Evolutionary conservation across 2,329 filamentous ascomycete genomes (phyloP), one percentile per base, ranked within the genome.

Genomic region (Graphiopsis chlorocephala): DNA sequence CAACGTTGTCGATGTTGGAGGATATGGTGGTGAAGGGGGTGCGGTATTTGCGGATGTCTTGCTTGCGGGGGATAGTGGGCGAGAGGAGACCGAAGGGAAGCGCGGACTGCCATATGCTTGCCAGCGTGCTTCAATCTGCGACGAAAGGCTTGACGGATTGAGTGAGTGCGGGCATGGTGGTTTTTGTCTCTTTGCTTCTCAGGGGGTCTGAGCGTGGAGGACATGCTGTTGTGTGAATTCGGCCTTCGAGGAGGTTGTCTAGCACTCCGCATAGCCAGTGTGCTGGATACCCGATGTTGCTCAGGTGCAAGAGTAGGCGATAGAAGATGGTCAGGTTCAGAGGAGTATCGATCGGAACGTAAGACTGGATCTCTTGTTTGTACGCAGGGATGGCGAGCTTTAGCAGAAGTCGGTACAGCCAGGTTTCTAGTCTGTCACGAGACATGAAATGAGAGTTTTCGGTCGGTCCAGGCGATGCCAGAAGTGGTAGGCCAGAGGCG

Each of bases 321-420:
- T 65, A 55, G 58, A 68, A 65, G 17, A 53, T 15, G 14, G 63
- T 68, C 23, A 70, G 26, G 33, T 70, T 70, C 10, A 69, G 61
- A 14, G 67, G 68, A 28, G 66, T 67, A 33, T 65, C 64, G n/a
- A 69, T 67, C 17, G 33, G 50, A n/a, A 29, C 15, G 25, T 11
- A 29, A 2, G 26, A 29, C n/a, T 29, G 50, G 14, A 5, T 38
- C 29, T 14, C 29, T 29, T 17, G n/a, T 64, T 28, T 45, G 23
- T 26, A 53, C 50, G 20, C 33, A 4, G 68, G 65, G 8, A 69
- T 55, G 12, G 61, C 56, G 42, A 66, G 29, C 59, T 69, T 70
- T 3, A 66, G 45, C 10, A 66, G 59, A 17, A 64, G 28, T 4
- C 64, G 50, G 35, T 64, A 60, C 15, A 66, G 60, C 61, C 64